These are phyloP conservation scores for Geosmithia morbida DNA, from an alignment of 2,329 filamentous ascomycete genomes.

Conservation along the genomic window DNA sequence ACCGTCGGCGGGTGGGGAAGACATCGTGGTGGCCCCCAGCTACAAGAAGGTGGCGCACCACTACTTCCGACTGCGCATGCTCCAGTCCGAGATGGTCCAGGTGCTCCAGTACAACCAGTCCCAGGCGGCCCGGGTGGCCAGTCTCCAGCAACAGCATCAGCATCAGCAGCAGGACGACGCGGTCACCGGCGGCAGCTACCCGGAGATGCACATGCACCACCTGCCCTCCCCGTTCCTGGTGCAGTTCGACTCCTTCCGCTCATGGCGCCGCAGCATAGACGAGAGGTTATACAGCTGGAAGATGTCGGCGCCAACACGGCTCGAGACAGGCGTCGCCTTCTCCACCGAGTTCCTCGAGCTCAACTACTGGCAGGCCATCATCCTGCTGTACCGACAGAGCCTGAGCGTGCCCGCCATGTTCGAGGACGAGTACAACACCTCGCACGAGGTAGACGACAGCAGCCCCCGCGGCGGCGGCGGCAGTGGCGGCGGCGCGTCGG, in stretches of 20 bases:
- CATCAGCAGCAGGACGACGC: too few relatives aligned
- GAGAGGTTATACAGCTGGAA: conserved; percentile 77
- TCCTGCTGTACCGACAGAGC: conserved; percentile 89
- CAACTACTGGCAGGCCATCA: conserved; percentile 96
- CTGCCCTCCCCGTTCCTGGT: conserved; percentile 76
- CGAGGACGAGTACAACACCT: conserved; percentile 60
- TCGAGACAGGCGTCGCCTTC: conserved; percentile 77
- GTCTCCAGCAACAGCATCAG: background rate
- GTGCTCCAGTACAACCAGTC: conserved; percentile 88
- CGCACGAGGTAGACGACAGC: conserved; percentile 39
- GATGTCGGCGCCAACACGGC: conserved; percentile 59
- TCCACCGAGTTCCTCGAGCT: conserved; percentile 81
- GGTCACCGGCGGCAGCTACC: conserved; percentile 30
- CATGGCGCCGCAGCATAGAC: conserved; percentile 83
- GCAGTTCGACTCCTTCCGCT: conserved; percentile 71
- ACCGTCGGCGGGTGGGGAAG: too few relatives aligned
- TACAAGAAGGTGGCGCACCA: conserved; percentile 89
- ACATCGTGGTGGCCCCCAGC: conserved; percentile 49
- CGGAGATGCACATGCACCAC: conserved; percentile 56
- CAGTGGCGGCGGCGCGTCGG: background rate
- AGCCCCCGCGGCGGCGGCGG: conserved; percentile 38
- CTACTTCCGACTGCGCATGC: conserved; percentile 74
- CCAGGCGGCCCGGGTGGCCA: conserved; percentile 48
- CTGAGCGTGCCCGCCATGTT: conserved; percentile 74
- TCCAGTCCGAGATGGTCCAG: conserved; percentile 92